A percentile compares a stretch with the other conserved stretches of the same genome.
phyloP scores from a whole-genome alignment of 345 rosid species.

The Mangifera indica region DNA sequence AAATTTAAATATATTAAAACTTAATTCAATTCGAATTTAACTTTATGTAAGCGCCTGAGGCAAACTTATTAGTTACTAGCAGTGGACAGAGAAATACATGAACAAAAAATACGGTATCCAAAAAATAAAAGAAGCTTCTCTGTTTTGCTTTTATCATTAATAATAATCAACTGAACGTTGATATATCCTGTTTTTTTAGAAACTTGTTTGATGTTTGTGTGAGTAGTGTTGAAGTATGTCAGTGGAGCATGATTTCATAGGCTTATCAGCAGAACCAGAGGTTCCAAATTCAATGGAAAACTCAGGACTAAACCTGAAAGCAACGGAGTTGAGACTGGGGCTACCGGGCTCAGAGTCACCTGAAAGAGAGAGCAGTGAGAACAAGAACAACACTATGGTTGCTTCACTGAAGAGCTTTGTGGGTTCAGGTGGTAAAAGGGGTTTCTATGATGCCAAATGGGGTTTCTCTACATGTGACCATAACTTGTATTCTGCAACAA shows the following conservation, averaged over 20 bases:
- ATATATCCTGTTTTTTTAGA: not conserved
- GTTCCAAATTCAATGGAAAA: conserved; percentile 46
- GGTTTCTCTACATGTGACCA: conserved; percentile 47
- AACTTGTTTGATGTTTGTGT: not conserved
- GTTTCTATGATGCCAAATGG: conserved; percentile 56
- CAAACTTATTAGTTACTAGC: not conserved
- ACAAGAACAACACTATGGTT: conserved; percentile 15
- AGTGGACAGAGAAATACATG: not conserved
- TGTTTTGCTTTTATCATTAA: conserved; percentile 13
- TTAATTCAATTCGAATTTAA: too few species aligned
- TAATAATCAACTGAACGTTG: not conserved
- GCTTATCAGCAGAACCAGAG: conserved; percentile 37
- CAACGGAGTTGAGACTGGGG: conserved; percentile 80
- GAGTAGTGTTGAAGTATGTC: conserved; percentile 32
- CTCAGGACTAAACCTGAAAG: conserved; percentile 47
- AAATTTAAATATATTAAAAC: too few species aligned
- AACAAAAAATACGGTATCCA: not conserved
- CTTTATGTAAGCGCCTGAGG: too few species aligned
- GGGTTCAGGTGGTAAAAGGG: conserved; percentile 57
- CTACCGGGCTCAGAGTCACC: conserved; percentile 74
- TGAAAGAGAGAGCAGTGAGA: conserved; percentile 37
- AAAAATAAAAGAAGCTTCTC: conserved; percentile 2
- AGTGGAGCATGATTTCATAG: conserved; percentile 55
- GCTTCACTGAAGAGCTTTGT: conserved; percentile 40
- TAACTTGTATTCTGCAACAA: conserved; percentile 31